These are phyloP conservation scores for Stemphylium lycopersici DNA, from an alignment of 2,329 filamentous ascomycete species.

Conservation along the genomic window DNA sequence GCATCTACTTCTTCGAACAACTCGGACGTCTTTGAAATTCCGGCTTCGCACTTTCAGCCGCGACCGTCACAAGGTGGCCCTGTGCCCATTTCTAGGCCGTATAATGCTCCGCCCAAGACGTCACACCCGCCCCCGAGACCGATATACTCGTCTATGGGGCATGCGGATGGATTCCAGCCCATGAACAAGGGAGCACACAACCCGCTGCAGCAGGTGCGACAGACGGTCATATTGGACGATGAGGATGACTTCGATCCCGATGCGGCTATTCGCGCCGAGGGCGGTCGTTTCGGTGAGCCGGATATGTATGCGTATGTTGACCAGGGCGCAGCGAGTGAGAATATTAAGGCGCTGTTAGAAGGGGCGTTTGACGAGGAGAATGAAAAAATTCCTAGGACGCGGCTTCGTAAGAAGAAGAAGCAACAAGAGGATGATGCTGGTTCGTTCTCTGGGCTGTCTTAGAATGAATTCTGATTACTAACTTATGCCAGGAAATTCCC, in stretches of 20 bases:
- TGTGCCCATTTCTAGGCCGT: slow-evolving; percentile 57
- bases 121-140: slow-evolving; percentile 60
- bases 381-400: slow-evolving; percentile 58
- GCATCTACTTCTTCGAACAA: slow-evolving; percentile 30
- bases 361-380: slow-evolving; percentile 79
- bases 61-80: slow-evolving; percentile 32
- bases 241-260: slow-evolving; percentile 58
- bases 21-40: slow-evolving; percentile 46
- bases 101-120: slow-evolving; percentile 51
- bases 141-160: slow-evolving; percentile 59
- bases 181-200: slow-evolving; percentile 39
- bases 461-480: neutral
- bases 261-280: slow-evolving; percentile 53
- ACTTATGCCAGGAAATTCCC: slow-evolving; percentile 30
- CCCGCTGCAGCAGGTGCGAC: slow-evolving; percentile 39
- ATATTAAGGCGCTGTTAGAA: slow-evolving; percentile 82
- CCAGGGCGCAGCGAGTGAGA: slow-evolving; percentile 72
- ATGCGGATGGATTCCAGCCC: slow-evolving; percentile 50
- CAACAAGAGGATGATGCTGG: slow-evolving; percentile 42
- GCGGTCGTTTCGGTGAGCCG: slow-evolving; percentile 58
- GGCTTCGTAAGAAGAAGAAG: slow-evolving; percentile 53
- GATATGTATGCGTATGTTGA: slow-evolving; percentile 70
- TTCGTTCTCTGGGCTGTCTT: neutral
- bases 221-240: slow-evolving; percentile 51
- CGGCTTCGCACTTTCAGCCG: slow-evolving; percentile 42